Conservation (phyloP, 2,329 filamentous ascomycete species). For the Parascedosporium putredinis region DNA sequence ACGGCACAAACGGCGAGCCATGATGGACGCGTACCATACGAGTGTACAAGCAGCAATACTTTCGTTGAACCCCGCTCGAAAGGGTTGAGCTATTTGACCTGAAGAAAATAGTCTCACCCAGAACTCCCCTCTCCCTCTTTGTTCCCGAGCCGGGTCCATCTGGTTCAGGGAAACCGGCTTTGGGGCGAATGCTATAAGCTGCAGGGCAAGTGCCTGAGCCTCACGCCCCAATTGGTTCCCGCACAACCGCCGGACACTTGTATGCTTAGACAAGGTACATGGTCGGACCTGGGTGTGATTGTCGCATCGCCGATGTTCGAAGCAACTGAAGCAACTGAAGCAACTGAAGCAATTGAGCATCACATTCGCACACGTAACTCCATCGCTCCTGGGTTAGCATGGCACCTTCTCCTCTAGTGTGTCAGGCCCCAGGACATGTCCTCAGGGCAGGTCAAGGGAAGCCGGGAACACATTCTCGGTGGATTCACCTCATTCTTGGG, state of each 20-base stretch:
- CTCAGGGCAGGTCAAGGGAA: too few relatives aligned
- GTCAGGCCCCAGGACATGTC: too few relatives aligned
- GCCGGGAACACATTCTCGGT: too few relatives aligned
- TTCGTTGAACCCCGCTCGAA: slow-evolving; percentile 2
- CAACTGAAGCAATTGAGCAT: background rate
- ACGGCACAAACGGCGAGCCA: background rate
- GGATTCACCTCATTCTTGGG: too few relatives aligned
- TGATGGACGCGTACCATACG: background rate
- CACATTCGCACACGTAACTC: too few relatives aligned
- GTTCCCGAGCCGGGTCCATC: background rate
- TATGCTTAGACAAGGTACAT: background rate
- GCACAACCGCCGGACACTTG: background rate
- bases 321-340: too few relatives aligned
- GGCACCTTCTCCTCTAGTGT: too few relatives aligned
- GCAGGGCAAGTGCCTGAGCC: slow-evolving; percentile 1
- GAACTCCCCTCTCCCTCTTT: background rate
- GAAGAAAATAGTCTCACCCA: background rate
- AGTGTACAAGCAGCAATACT: slow-evolving; percentile 2
- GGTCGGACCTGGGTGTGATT: background rate
- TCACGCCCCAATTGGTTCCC: background rate
- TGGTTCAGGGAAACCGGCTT: background rate
- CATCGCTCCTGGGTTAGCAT: too few relatives aligned
- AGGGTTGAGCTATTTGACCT: background rate
- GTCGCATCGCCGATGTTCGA: background rate
- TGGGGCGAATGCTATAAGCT: background rate